Evolutionary conservation across 2,329 filamentous ascomycete species (phyloP), one percentile per base, ranked within the genome.

Genomic region (Phialophora macrospora): DNA sequence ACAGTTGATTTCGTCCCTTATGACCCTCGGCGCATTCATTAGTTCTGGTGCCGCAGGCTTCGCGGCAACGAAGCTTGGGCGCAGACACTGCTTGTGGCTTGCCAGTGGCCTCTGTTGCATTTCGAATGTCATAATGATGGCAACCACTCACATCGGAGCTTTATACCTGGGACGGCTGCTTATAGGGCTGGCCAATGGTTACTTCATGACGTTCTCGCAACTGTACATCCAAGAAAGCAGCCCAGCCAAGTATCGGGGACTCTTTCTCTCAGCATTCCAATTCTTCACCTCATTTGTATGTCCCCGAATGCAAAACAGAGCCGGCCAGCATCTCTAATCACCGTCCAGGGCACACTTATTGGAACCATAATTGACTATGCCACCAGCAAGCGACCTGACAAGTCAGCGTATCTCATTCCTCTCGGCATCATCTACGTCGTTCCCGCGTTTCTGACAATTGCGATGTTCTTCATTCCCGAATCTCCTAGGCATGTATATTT

Each of bases 1-100:
- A 67, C 80, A 81, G 67, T 77, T 84, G 2, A 84, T 84, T 68
- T 79, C 79, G 24, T 84, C 81, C 0, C 75, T 85, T 12, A 74
- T 84, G 78, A 2, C 78, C 79, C 5, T 82, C 81, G 44, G 84
- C 52, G 28, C 52, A 2, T 83, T 84, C 68, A 60, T 83, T 3
- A 83, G 81, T 60, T 62, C 78, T 9, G 28, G 73, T 83, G 3
- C 80, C 82, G 64, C 70, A 84, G 4, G 78, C 9, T 80, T 3
- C 76, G 77, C 34, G 20, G 74, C 80, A 55, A 75, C 55, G 20
- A 55, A 55, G 8, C 69, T 84, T 30, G 81, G 82, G 9, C 82
- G 3, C 77, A 83, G 17, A 85, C 85, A 68, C 76, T 84, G 20
- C 78, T n/a, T 60, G 17, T 59, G 56, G 56, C 7, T 48, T 8